Conservation (phyloP, 2,329 filamentous ascomycete genomes). For the Penicillium sp. region DNA sequence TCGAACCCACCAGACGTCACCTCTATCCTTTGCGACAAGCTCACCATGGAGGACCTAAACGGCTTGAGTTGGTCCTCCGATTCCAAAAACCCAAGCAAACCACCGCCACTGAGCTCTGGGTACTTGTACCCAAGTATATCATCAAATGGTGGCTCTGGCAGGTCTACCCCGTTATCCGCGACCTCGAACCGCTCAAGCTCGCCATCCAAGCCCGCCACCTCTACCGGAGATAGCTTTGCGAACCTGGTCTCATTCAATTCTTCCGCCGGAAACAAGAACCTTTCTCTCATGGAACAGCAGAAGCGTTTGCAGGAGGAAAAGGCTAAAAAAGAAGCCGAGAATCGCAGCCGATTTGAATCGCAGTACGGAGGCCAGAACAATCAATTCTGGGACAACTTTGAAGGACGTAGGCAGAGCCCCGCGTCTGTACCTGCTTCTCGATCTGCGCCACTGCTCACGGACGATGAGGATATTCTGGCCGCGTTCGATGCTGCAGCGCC, state of each 20-base stretch:
- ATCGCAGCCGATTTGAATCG: slow-evolving; percentile 66
- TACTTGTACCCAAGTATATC: slow-evolving; percentile 35
- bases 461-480: slow-evolving; percentile 59
- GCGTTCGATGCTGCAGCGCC: slow-evolving; percentile 60
- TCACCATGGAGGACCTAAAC: slow-evolving; percentile 47
- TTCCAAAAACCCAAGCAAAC: slow-evolving; percentile 33
- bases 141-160: slow-evolving; percentile 39
- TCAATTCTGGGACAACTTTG: slow-evolving; percentile 73
- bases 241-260: slow-evolving; percentile 61
- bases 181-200: slow-evolving; percentile 31
- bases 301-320: slow-evolving; percentile 73
- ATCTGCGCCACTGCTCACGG: slow-evolving; percentile 44
- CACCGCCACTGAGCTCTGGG: slow-evolving; percentile 35
- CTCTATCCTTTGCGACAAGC: slow-evolving; percentile 2
- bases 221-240: slow-evolving; percentile 54
- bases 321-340: slow-evolving; percentile 70
- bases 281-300: slow-evolving; percentile 65
- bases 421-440: slow-evolving; percentile 48
- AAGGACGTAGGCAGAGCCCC: slow-evolving; percentile 48
- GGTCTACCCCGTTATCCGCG: slow-evolving; percentile 42
- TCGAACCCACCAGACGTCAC: slow-evolving; percentile 17
- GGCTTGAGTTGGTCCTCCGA: slow-evolving; percentile 45
- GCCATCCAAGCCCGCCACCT: slow-evolving; percentile 40
- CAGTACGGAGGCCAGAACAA: slow-evolving; percentile 68
- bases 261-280: slow-evolving; percentile 56